Base-by-base conservation (phyloP, 257 asterid genomes). In the Fraxinus pennsylvanica region DNA sequence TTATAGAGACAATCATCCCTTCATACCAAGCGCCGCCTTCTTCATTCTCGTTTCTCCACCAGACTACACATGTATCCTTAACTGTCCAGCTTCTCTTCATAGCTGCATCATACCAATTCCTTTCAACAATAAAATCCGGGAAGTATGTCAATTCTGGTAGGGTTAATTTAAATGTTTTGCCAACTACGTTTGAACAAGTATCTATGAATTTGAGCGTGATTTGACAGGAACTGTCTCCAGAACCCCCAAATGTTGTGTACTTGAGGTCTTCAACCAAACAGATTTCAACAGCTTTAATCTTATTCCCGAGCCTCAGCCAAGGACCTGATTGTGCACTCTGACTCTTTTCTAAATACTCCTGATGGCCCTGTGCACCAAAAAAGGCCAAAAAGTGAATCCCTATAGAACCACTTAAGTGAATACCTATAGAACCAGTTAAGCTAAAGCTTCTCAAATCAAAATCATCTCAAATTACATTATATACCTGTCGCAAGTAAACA, bases 141-240 rank as follows among this genome's bases (percentile, higher is more conserved):
- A 88, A 90, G 90, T 90, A 79, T 39, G 63, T 79, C 78, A 95
- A 86, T 81, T 95, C 99, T 54, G 98, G 94, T 33, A 95, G 87
- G 2, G 81, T 84, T 77, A 95, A 80, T 41, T 36, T 72, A 78
- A 92, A 87, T 27, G 67, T 89, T 74, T 87, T 83, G 75, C 93
- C 97, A 72, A 25, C 25, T 59, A 86, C 85, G 66, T 72, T 76
- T 10, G 87, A 83, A 47, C 85, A 71, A 77, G 83, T 19, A 82
- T 91, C 98, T 21, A 69, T 79, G 86, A 95, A 90, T 85, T 68
- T 86, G 76, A 95, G 92, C 1, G 87, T 83, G 78, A 95, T 84
- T 76, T 83, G 86, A 82, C 99, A 95, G 84, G 97, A 87, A 86
- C 99, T 91, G 78, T 90, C 96, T 65, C 99, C 99, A 80, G 99